Evolutionary conservation across 2,329 filamentous ascomycete species (phyloP), one percentile per base, ranked within the genome.

Genomic region (Aulographum hederae): DNA sequence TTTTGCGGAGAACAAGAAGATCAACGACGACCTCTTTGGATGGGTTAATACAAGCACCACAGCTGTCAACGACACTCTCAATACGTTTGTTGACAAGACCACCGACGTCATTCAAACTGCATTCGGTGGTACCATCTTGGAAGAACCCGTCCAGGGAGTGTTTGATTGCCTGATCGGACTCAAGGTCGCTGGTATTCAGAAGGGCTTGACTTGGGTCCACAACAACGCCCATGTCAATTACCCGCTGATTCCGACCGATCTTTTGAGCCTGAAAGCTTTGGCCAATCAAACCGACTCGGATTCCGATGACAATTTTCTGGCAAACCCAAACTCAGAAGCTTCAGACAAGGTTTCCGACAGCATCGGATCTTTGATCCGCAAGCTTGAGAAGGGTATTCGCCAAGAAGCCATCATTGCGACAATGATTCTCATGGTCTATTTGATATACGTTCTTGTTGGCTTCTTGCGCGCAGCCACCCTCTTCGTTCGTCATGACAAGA

Each of bases 151-250:
- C 45, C 64, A 72, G 45, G 76, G 80, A 27, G 71, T 94, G 20
- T 66, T 94, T 39, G 69, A 80, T 47, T 95, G 89, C 47, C 63
- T 95, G n/a, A 71, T 95, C 40, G 72, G 76, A 5, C 64, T 92
- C 46, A 95, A 95, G 60, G 66, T 95, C 39, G 72, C 79, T 41
- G 69, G 73, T 15, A 71, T 98, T 40, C 72, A 95, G 51, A 76
- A 78, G 46, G 89, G 78, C 10, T 64, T 95, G n/a, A 92, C 80
- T 1, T 98, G 86, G 86, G 78, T 93, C 8, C 70, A 79, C 44
- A 76, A 95, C 41, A 61, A 95, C 48, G 82, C 89, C 3, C 69
- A 89, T 38, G 67, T 98, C 43, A 61, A 70, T 37, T 77, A 98
- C 43, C 89, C 89, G 0, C 55, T 69, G 32, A 73, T 95, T 37